Percentiles rank a stretch among this genome's conserved stretches.
phyloP scores from a whole-genome alignment of 805 yeast species.

The Phaffomyces antillensis region DNA sequence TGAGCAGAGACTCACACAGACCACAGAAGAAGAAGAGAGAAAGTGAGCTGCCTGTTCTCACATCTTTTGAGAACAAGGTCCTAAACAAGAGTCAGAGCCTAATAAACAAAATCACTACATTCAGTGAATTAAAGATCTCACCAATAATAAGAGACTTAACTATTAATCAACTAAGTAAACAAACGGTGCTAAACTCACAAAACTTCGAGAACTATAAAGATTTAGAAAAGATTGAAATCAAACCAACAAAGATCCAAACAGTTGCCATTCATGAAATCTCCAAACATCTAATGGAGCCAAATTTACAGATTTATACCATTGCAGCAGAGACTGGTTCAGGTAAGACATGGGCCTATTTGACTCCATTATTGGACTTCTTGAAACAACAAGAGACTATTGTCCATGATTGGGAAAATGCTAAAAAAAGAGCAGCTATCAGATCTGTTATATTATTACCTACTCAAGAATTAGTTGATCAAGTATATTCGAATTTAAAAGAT shows the following conservation, averaged over 20 bases:
- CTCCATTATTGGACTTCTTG: constrained; percentile 65
- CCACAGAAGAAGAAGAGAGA: constrained; percentile 5
- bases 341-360: constrained; percentile 86
- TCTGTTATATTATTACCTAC: constrained; percentile 84
- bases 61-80: constrained; percentile 23
- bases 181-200: constrained; percentile 32
- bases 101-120: constrained; percentile 48
- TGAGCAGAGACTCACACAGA: background rate
- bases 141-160: constrained; percentile 61
- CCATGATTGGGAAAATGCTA: constrained; percentile 28
- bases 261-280: constrained; percentile 48
- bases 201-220: constrained; percentile 17
- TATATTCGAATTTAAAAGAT: constrained; percentile 36
- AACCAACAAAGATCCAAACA: constrained; percentile 77
- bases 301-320: constrained; percentile 58
- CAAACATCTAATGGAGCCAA: constrained; percentile 26
- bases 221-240: constrained; percentile 16
- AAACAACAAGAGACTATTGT: constrained; percentile 38
- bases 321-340: constrained; percentile 99
- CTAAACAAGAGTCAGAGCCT: constrained; percentile 31
- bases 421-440: constrained; percentile 43
- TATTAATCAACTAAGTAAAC: constrained; percentile 42
- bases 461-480: constrained; percentile 81
- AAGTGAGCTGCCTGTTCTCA: constrained; percentile 15
- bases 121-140: constrained; percentile 58